Percentiles rank a stretch among this genome's conserved stretches.
Conservation (phyloP, 1,284 basidiomycete genomes). For the Athelia sp. region DNA sequence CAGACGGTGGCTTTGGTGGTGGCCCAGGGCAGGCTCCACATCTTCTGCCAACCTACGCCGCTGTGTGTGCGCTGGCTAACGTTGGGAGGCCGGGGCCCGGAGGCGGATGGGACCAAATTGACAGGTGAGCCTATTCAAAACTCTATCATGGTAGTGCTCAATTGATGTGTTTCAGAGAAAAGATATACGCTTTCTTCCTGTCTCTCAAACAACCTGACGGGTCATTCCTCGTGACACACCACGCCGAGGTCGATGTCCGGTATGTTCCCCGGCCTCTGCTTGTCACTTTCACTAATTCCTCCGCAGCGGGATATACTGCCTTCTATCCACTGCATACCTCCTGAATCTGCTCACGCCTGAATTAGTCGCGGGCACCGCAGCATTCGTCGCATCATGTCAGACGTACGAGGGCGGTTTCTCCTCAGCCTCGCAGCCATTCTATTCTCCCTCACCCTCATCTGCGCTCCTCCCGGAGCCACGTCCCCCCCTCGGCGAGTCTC, state of each 20-base stretch:
- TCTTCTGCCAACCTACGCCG: slow-evolving; percentile 87
- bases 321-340: slow-evolving; percentile 37
- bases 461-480: slow-evolving; percentile 37
- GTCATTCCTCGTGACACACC: slow-evolving; percentile 84
- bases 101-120: slow-evolving; percentile 81
- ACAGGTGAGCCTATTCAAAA: slow-evolving; percentile 50
- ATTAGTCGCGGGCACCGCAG: slow-evolving; percentile 63
- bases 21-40: slow-evolving; percentile 89
- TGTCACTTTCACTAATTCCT: background rate
- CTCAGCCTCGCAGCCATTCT: slow-evolving; percentile 74
- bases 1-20: slow-evolving; percentile 86
- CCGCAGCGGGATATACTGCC: slow-evolving; percentile 45
- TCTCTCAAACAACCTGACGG: slow-evolving; percentile 92
- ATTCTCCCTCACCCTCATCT: slow-evolving; percentile 24
- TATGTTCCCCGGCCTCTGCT: slow-evolving; percentile 27
- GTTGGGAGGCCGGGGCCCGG: slow-evolving; percentile 69
- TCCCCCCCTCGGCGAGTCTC: slow-evolving; percentile 85
- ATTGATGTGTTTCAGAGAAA: slow-evolving; percentile 35
- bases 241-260: slow-evolving; percentile 94
- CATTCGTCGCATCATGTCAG: slow-evolving; percentile 79
- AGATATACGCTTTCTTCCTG: slow-evolving; percentile 88
- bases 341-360: slow-evolving; percentile 82
- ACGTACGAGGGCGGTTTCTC: slow-evolving; percentile 98
- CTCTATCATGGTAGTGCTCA: background rate
- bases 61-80: slow-evolving; percentile 81